phyloP scores from a whole-genome alignment of 164 flowering plant genomes.

The Nymphaea colorata region DNA sequence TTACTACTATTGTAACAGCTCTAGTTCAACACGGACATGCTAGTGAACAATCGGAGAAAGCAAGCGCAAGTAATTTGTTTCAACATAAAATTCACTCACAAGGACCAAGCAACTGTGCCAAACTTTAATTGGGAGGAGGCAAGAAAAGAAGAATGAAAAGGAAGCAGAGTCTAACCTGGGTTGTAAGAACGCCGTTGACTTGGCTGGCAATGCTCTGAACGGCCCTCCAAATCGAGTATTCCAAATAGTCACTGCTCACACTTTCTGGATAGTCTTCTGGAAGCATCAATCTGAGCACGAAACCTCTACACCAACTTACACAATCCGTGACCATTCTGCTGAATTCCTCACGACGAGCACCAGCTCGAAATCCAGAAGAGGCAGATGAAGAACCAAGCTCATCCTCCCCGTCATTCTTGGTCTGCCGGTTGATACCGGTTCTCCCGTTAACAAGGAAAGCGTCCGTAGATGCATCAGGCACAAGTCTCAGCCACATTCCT shows the following conservation, averaged over 20 bases:
- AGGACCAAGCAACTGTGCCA: background rate
- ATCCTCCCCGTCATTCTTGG: background rate
- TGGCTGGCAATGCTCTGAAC: conserved; percentile 94
- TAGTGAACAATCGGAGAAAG: background rate
- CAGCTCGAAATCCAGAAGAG: background rate
- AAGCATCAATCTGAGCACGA: conserved; percentile 46
- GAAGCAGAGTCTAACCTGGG: conserved; percentile 40
- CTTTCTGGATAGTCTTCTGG: conserved; percentile 86
- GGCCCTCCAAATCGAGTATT: conserved; percentile 93
- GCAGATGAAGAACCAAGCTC: background rate
- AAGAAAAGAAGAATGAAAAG: background rate
- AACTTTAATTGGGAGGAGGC: background rate
- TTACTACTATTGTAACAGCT: too few species aligned
- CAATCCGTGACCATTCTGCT: background rate
- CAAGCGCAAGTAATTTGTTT: background rate
- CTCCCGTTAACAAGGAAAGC: conserved; percentile 21
- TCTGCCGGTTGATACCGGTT: background rate
- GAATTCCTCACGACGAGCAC: background rate
- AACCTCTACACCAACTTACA: conserved; percentile 21
- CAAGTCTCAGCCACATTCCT: conserved; percentile 42
- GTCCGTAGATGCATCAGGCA: conserved; percentile 36
- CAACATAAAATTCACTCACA: background rate
- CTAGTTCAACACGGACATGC: too few species aligned
- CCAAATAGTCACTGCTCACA: conserved; percentile 83
- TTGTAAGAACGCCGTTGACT: conserved; percentile 80